Evolutionary conservation across 2,329 filamentous ascomycete species (phyloP).

Genomic region (Westerdykella ornata): DNA sequence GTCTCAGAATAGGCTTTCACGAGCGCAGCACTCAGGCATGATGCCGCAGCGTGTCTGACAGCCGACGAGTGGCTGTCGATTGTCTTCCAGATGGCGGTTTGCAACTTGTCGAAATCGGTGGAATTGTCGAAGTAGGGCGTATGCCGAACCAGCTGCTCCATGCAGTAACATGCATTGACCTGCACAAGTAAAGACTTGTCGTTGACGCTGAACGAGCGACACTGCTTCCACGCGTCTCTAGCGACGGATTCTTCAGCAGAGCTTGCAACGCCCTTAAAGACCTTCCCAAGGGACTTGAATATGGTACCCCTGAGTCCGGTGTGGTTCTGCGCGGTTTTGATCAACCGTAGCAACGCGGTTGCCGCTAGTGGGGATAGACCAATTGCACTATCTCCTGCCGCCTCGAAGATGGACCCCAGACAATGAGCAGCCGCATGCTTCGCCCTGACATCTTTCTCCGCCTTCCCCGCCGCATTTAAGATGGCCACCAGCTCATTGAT

Average conservation of each 20-base stretch:
- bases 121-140: constrained; percentile 83
- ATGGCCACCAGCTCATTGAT: constrained; percentile 79
- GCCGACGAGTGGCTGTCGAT: constrained; percentile 70
- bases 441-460: constrained; percentile 67
- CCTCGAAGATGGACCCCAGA: constrained; percentile 79
- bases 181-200: constrained; percentile 84
- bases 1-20: constrained; percentile 71
- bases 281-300: constrained; percentile 67
- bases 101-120: constrained; percentile 83
- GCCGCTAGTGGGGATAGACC: constrained; percentile 71
- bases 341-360: constrained; percentile 64
- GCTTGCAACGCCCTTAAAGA: constrained; percentile 65
- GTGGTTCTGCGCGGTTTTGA: constrained; percentile 74
- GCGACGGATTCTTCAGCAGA: constrained; percentile 78
- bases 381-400: constrained; percentile 90
- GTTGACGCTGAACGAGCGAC: constrained; percentile 63
- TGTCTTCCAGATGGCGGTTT: constrained; percentile 74
- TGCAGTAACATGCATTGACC: constrained; percentile 68
- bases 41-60: constrained; percentile 79
- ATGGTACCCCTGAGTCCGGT: constrained; percentile 74
- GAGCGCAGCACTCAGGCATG: constrained; percentile 75
- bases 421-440: constrained; percentile 86
- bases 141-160: constrained; percentile 63
- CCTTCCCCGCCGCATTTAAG: constrained; percentile 62
- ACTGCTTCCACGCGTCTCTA: constrained; percentile 92